phyloP scores from a whole-genome alignment of 345 rosid species.

The Ailanthus altissimus region DNA sequence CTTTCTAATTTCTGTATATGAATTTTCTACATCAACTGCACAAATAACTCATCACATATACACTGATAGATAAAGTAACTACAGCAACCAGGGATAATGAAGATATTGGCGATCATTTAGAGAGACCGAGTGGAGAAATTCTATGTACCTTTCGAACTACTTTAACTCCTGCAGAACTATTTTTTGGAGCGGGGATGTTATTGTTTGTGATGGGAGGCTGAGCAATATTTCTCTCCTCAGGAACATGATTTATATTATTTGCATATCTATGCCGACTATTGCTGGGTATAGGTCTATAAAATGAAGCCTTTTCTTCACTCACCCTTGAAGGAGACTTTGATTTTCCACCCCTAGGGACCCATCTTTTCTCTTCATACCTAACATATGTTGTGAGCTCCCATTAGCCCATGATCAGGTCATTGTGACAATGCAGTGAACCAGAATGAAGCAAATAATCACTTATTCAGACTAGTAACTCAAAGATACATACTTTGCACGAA shows the following conservation, averaged over 20 bases:
- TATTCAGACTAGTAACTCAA: conserved; percentile 24
- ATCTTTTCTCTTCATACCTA: conserved; percentile 79
- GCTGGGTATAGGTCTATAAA: conserved; percentile 20
- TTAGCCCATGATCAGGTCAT: conserved; percentile 9
- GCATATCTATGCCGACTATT: conserved; percentile 23
- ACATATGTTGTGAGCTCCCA: conserved; percentile 13
- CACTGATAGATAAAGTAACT: neutral
- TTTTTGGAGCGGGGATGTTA: conserved; percentile 24
- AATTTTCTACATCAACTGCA: neutral
- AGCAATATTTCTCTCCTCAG: conserved; percentile 33
- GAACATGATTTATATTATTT: conserved; percentile 24
- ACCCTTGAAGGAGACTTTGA: conserved; percentile 34
- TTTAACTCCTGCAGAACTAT: conserved; percentile 20
- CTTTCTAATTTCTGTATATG: neutral
- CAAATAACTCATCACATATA: neutral
- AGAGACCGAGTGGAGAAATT: neutral
- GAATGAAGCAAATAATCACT: conserved; percentile 19
- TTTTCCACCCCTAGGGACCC: conserved; percentile 56
- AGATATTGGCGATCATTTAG: neutral
- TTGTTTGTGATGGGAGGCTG: conserved; percentile 21
- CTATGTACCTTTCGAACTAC: conserved; percentile 39
- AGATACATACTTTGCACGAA: conserved; percentile 77
- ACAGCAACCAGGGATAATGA: neutral
- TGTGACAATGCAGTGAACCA: conserved; percentile 12
- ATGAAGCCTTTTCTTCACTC: conserved; percentile 30